Evolutionary conservation across 2,329 filamentous ascomycete genomes (phyloP).

Genomic region (Dactylellina drechsleri): DNA sequence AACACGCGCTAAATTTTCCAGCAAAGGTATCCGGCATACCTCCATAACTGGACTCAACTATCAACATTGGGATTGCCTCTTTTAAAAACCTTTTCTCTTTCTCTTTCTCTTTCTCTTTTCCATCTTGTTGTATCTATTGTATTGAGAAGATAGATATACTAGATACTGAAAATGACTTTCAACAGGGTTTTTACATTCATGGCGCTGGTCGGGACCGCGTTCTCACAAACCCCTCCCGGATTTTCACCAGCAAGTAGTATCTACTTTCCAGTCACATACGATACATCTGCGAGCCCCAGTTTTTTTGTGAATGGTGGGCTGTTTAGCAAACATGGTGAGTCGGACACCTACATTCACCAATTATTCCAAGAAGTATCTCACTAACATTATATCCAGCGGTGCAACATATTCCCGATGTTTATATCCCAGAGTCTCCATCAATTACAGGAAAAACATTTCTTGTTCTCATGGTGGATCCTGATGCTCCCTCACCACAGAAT

Average conservation of each 20-base stretch:
- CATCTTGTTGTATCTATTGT: background rate
- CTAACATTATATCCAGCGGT: conserved; percentile 22
- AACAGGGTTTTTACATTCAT: conserved; percentile 20
- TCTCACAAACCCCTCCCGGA: conserved; percentile 36
- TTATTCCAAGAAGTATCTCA: background rate
- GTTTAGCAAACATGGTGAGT: conserved; percentile 36
- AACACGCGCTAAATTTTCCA: background rate
- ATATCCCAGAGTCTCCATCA: conserved; percentile 15
- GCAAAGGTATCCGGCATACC: background rate
- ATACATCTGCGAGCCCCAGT: conserved; percentile 17
- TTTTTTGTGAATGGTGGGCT: conserved; percentile 41
- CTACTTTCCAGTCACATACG: conserved; percentile 40
- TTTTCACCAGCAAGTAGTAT: conserved; percentile 21
- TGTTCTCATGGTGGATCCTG: conserved; percentile 50
- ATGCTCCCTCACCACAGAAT: conserved; percentile 46
- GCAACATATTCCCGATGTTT: conserved; percentile 33
- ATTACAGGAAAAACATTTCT: conserved; percentile 37
- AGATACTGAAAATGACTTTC: conserved; percentile 9
- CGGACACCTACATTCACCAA: background rate
- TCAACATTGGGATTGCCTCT: no score
- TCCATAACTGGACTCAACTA: background rate
- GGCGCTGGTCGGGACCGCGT: conserved; percentile 28
- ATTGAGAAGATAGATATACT: background rate
- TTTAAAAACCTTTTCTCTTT: no score
- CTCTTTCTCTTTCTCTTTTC: no score